Base-by-base conservation (phyloP, 2,329 filamentous ascomycete species). In the Sphaerostilbella broomeana region DNA sequence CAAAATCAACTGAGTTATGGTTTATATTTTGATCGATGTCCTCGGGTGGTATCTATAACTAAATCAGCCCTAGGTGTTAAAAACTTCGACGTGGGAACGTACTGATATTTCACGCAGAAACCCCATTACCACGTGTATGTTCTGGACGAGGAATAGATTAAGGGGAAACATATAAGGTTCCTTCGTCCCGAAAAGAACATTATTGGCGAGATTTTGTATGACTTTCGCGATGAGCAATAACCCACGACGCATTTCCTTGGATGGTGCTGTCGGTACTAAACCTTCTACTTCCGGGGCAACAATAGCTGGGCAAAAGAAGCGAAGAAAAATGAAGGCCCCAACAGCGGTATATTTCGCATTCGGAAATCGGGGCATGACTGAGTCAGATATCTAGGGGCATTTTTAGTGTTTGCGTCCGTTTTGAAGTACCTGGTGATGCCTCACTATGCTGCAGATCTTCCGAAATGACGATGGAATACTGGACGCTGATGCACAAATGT, bases 341-440 rank as follows among this genome's bases (percentile, higher is more conserved):
- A 84, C 79, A 4, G 80, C 80, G 0, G 79, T 84, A 52, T 83
- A 84, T 57, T 83, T 84, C 5, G 80, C 79, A 43, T 84, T 79
- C 0, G 75, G 77, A 49, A 84, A 84, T 21, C 75, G 70, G 19
- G 68, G 68, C 52, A 77, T 70, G 2, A 84, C 79, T n/a, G 77
- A 71, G 12, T 71, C 64, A 10, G 75, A 78, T 47, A 84, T 84
- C 66, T 75, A 37, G 13, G 8, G 17, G 11, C 2, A n/a, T 28
- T 15, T 19, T 31, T 5, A 44, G 35, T 41, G 21, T 15, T 8
- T 11, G 13, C 13, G n/a, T 21, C 9, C 7, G 17, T 9, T 5
- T 22, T 22, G 3, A 12, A 19, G 12, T 13, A 12, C 12, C 18
- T 10, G 7, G 19, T 19, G 8, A 34, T 4, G 4, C 65, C 72